phyloP scores from a whole-genome alignment of 495 filamentous ascomycete species.

The Penicillium ucsense region DNA sequence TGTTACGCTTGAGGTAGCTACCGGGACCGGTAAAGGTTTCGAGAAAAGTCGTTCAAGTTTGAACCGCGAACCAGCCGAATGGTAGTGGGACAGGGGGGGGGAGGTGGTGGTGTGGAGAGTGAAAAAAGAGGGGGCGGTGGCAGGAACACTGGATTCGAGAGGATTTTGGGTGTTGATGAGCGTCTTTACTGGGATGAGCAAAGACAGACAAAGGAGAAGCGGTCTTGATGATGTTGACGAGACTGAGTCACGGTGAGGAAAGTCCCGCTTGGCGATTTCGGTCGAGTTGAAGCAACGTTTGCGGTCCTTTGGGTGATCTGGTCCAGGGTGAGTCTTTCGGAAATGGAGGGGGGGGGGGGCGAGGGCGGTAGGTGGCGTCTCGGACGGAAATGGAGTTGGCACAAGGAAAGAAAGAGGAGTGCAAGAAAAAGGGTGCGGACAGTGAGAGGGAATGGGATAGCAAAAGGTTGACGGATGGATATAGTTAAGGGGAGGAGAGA shows the following conservation, averaged over 20 bases:
- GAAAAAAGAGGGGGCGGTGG: constrained; percentile 1
- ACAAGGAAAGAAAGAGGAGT: background rate
- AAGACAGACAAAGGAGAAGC: no score
- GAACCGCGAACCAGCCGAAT: constrained; percentile 5
- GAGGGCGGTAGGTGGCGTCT: background rate
- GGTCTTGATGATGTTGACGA: no score
- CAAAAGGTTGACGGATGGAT: background rate
- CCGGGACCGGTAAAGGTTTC: constrained; percentile 17
- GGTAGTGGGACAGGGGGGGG: background rate
- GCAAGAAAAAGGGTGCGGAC: background rate
- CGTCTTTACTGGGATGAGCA: background rate
- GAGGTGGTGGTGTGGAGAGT: background rate
- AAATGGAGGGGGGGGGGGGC: background rate
- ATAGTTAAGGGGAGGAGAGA: background rate
- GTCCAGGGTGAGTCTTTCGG: background rate
- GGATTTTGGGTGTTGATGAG: background rate
- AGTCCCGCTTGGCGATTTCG: background rate
- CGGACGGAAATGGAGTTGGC: background rate
- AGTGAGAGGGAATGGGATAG: background rate
- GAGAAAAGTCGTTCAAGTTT: constrained; percentile 7
- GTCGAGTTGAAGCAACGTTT: constrained; percentile 1
- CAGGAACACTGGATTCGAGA: background rate
- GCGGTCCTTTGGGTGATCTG: background rate
- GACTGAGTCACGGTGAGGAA: no score
- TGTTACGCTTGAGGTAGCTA: constrained; percentile 39